These are phyloP conservation scores for Boletus coccyginus DNA, from an alignment of 768 basidiomycete species.

Conservation along the genomic window DNA sequence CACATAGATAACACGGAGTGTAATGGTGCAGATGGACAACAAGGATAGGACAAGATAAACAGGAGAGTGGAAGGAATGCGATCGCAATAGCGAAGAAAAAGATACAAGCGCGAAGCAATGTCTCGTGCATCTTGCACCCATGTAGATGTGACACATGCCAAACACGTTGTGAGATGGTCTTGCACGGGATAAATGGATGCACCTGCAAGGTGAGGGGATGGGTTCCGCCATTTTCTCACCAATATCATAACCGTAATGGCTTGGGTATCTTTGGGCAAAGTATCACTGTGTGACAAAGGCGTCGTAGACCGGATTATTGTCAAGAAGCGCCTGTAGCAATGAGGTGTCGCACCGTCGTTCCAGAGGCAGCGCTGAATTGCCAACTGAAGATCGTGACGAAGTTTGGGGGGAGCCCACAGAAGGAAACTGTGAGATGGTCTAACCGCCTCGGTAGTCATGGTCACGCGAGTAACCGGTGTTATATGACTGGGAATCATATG, in stretches of 20 bases:
- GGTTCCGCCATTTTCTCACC: constrained; percentile 21
- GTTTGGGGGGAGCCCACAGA: too few species aligned
- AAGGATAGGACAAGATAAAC: not conserved
- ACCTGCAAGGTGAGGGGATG: too few species aligned
- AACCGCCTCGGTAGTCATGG: constrained; percentile 46
- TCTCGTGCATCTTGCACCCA: not conserved
- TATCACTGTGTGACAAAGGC: constrained; percentile 68
- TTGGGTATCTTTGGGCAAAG: constrained; percentile 49
- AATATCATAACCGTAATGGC: constrained; percentile 6
- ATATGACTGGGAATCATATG: constrained; percentile 90
- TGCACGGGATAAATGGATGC: not conserved
- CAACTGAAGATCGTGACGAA: not conserved
- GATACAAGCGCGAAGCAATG: constrained; percentile 2
- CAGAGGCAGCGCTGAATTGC: constrained; percentile 1
- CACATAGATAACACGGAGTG: not conserved
- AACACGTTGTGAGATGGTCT: not conserved
- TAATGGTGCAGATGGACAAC: not conserved
- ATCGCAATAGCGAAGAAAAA: not conserved
- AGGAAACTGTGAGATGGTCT: constrained; percentile 5
- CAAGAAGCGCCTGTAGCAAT: not conserved
- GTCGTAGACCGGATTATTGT: constrained; percentile 45
- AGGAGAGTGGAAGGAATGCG: not conserved
- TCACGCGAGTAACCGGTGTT: constrained; percentile 84
- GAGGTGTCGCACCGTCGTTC: not conserved
- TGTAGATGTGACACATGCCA: not conserved